These are phyloP conservation scores for Beauveria australis DNA, from an alignment of 2,329 filamentous ascomycete genomes.

Conservation along the genomic window DNA sequence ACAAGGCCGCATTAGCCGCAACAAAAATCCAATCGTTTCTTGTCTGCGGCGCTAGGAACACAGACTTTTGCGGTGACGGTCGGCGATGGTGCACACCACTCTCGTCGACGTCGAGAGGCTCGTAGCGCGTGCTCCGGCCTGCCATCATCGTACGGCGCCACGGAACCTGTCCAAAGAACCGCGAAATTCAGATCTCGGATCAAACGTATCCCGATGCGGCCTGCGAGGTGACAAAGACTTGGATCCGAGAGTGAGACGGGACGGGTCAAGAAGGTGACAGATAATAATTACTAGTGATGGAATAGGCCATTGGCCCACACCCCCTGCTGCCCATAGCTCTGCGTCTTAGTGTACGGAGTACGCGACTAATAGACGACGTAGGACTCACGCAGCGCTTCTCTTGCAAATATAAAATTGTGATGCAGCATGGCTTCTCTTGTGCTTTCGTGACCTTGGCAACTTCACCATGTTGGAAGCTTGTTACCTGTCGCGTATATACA, in stretches of 20 bases:
- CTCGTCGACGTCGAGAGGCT: slow-evolving; percentile 1
- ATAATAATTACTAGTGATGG: not conserved
- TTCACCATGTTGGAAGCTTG: not conserved
- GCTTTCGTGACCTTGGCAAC: not conserved
- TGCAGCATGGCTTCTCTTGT: not conserved
- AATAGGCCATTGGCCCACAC: slow-evolving; percentile 3
- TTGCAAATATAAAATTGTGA: not conserved
- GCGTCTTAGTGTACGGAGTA: not conserved
- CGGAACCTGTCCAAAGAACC: not conserved
- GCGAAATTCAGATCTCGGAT: not conserved
- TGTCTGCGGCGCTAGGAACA: not conserved
- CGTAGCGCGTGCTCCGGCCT: not conserved
- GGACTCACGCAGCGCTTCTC: not conserved
- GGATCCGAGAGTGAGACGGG: not conserved
- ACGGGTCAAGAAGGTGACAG: not conserved
- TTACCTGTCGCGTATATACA: not conserved
- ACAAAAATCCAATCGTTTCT: not conserved
- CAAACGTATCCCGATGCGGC: not conserved
- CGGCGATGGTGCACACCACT: not conserved
- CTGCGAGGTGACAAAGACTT: not conserved
- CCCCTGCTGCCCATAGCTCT: not conserved
- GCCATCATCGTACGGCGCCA: not conserved
- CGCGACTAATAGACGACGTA: not conserved
- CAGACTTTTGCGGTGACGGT: not conserved
- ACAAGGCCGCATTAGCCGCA: not conserved